A percentile compares a stretch with the other conserved stretches of the same genome.
phyloP scores from a whole-genome alignment of 176 grass and related monocot species.

The Carex cristatella region DNA sequence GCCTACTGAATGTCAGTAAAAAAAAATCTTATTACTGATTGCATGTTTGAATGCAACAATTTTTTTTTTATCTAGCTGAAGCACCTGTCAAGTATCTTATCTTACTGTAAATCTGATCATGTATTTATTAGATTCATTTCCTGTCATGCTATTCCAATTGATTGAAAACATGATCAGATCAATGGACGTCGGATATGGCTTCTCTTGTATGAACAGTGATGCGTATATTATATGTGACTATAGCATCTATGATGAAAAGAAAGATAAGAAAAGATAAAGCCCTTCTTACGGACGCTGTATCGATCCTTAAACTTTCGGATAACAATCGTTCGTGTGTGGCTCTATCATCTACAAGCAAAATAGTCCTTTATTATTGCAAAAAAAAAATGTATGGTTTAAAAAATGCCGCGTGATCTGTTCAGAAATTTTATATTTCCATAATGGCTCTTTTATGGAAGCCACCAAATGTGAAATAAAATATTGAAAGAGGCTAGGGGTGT shows the following conservation, averaged over 20 bases:
- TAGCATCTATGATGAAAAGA: background rate
- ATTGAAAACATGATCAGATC: too few species aligned
- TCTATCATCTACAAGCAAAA: constrained; percentile 3
- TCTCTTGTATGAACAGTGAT: background rate
- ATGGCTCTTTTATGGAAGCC: too few species aligned
- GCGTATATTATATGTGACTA: background rate
- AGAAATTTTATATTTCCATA: too few species aligned
- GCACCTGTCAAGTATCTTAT: constrained; percentile 8
- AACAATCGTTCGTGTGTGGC: background rate
- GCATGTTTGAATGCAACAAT: background rate
- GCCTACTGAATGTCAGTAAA: background rate
- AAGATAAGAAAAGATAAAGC: constrained; percentile 12
- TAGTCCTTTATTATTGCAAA: background rate
- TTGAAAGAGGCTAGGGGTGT: too few species aligned
- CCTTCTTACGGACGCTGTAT: background rate
- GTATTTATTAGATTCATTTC: constrained; percentile 11
- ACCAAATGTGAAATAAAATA: too few species aligned
- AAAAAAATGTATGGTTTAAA: too few species aligned
- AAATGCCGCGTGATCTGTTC: too few species aligned
- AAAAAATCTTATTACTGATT: background rate
- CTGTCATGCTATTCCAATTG: background rate
- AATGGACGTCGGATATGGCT: background rate
- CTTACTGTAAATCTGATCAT: background rate
- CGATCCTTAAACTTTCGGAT: constrained; percentile 4
- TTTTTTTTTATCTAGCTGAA: background rate